Conservation (phyloP, 208 protist species). For the Naegleria gruberi region DNA sequence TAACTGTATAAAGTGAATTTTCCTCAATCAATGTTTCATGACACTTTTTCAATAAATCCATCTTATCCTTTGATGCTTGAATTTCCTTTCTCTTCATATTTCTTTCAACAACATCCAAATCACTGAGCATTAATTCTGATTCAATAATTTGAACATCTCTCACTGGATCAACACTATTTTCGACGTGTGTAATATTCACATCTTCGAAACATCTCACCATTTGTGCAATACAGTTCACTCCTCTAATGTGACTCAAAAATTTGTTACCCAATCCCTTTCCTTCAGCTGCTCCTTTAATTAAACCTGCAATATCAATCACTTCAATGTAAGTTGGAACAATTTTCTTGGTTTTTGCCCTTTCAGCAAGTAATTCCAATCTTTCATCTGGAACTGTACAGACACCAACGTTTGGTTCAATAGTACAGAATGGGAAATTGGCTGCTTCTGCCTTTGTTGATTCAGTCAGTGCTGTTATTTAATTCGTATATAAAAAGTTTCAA, state of each 20-base stretch:
- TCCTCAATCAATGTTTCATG: not conserved
- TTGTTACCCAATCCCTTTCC: conserved; percentile 93
- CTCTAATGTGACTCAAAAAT: conserved; percentile 95
- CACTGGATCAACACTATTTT: conserved; percentile 92
- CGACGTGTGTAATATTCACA: conserved; percentile 90
- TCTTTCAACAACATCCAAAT: conserved; percentile 78
- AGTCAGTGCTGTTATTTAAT: conserved; percentile 52
- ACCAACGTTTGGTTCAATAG: conserved; percentile 74
- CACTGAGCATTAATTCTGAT: conserved; percentile 91
- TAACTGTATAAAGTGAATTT: not conserved
- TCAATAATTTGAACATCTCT: conserved; percentile 94
- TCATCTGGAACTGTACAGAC: conserved; percentile 88
- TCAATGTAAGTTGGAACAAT: conserved; percentile 87
- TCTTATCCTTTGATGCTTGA: not conserved
- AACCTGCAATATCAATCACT: conserved; percentile 96
- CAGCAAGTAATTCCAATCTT: conserved; percentile 73
- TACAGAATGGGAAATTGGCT: conserved; percentile 83
- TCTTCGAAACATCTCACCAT: conserved; percentile 93
- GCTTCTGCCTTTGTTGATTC: conserved; percentile 70
- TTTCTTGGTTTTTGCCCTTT: conserved; percentile 85
- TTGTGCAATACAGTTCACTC: conserved; percentile 95
- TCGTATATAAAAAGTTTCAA: too few species aligned
- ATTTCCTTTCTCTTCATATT: not conserved
- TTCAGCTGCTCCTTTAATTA: conserved; percentile 89
- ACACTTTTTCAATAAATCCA: not conserved